Percentiles rank a stretch among this genome's conserved stretches.
Evolutionary conservation across 1,284 basidiomycete species (phyloP).

Genomic region (Limonomyces culmigenus): DNA sequence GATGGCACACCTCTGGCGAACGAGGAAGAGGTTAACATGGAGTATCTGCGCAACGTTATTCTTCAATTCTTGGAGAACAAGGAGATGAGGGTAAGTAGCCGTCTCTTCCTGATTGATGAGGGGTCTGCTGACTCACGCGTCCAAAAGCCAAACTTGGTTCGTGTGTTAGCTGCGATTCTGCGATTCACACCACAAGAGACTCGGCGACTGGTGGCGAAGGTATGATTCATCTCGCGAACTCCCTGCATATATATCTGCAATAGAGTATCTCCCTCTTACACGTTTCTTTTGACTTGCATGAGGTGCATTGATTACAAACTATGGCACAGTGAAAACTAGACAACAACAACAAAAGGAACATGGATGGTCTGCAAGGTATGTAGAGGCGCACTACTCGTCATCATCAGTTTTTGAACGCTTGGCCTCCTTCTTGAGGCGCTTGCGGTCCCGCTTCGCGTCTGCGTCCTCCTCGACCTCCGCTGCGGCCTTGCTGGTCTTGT

Average conservation of each 20-base stretch:
- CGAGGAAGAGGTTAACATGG: constrained; percentile 90
- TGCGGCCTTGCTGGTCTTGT: constrained; percentile 31
- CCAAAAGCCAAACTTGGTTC: constrained; percentile 68
- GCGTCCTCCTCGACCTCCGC: constrained; percentile 26
- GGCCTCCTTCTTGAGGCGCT: constrained; percentile 45
- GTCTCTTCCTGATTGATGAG: constrained; percentile 5
- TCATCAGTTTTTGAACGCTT: constrained; percentile 24
- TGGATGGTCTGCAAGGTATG: too few species aligned
- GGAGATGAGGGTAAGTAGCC: constrained; percentile 58
- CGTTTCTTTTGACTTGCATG: too few species aligned
- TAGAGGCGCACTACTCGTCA: too few species aligned
- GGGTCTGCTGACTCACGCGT: constrained; percentile 4
- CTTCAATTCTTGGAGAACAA: constrained; percentile 85
- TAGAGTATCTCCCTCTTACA: too few species aligned
- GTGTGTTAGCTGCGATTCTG: constrained; percentile 80
- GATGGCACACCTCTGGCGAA: constrained; percentile 16
- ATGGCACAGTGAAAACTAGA: too few species aligned
- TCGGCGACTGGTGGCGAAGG: constrained; percentile 65
- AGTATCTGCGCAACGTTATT: constrained; percentile 88
- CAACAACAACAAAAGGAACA: too few species aligned
- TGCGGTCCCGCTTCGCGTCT: constrained; percentile 41
- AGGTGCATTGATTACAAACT: too few species aligned
- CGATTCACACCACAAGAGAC: constrained; percentile 91
- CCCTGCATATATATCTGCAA: too few species aligned
- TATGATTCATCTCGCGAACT: too few species aligned